Base-by-base conservation (phyloP, 768 basidiomycete species). In the Russula compacta region DNA sequence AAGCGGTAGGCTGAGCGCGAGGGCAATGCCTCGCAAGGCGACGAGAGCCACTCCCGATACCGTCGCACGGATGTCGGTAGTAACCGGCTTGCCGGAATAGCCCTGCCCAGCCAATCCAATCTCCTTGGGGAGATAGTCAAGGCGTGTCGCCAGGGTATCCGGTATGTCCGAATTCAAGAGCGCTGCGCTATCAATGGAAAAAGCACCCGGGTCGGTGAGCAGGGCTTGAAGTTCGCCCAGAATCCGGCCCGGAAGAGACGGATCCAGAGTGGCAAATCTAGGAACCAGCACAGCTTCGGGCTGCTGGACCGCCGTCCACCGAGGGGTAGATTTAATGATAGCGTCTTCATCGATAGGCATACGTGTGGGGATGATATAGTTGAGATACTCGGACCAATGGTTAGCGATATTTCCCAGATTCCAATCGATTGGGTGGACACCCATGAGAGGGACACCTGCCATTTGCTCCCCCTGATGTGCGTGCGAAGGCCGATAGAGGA, bases 261-360 rank as follows among this genome's bases (percentile, higher is more conserved):
- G 53, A 53, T 60, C 59, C 32, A 60, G 46, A 7, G 38, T 19
- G 36, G 59, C 59, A 11, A 55, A 55, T 33, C 38, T 55, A 10
- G 59, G 59, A 2, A 14, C 53, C 19, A 47, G 44, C 8, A 17
- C 8, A 3, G 36, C 19, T 19, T 53, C 59, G 44, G 53, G 53
- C 19, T 55, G 59, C 38, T 54, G 46, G 6, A 60, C 53, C 14
- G 59, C 53, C 15, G 59, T 60, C 59, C 59, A 60, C 21, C 59
- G 59, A 42, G 53, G 59, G 8, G 14, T 40, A 14, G 46, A 55
- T 33, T 35, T 48, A 2, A 49, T 35, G 15, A n/a, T 1, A 21
- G 52, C 46, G 39, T 49, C 24, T 4, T 15, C 19, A 19, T 60
- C 59, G 46, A 60, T 60, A 6, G 59, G 59, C 36, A 42, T 60